Base-by-base conservation (phyloP, 169 alveolate genomes). In the Besnoitia besnoiti region DNA sequence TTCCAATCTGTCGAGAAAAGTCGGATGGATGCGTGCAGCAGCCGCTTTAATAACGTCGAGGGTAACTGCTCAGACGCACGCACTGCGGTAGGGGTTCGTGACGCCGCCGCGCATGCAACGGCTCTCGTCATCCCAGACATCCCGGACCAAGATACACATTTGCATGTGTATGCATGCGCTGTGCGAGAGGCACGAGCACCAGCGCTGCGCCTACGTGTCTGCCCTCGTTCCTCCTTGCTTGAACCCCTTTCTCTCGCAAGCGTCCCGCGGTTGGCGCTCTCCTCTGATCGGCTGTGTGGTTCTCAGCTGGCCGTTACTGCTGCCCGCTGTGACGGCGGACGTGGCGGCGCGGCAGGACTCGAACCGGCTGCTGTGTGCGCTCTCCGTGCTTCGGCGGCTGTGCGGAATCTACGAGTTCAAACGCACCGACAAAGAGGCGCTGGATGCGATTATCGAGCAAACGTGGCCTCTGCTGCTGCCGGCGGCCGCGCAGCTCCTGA, bases 391-490 rank as follows among this genome's bases (percentile, higher is more conserved):
- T 40, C 85, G 87, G 55, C 35, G 67, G 55, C 55, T 89, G 40
- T 79, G 47, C 61, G 92, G 92, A 0, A 35, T 19, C n/a, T 73
- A 73, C 46, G 85, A 62, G 40, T 89, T 73, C 84, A 89, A 49
- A 35, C 87, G 92, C 37, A 62, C 59, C 27, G 87, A 73, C 46
- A 46, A 80, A 46, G 77, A 40, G 49, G 87, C 92, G 21, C 50
- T 89, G 77, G 87, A 89, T 33, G 50, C n/a, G 7, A 62, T 89
- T 19, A 73, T 89, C 12, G 79, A 73, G 46, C 39, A 39, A 30
- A 73, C 87, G 39, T 89, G 92, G 92, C 87, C 92, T 0, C 55
- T 46, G 50, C 50, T 89, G 67, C 87, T 89, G 92, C 92, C 92
- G 4, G 59, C 92, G 4, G 92, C 87, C 0, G 92, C 92, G 37